These are phyloP conservation scores for Fusarium solani-melongenae DNA, from an alignment of 2,329 filamentous ascomycete species.

Conservation along the genomic window DNA sequence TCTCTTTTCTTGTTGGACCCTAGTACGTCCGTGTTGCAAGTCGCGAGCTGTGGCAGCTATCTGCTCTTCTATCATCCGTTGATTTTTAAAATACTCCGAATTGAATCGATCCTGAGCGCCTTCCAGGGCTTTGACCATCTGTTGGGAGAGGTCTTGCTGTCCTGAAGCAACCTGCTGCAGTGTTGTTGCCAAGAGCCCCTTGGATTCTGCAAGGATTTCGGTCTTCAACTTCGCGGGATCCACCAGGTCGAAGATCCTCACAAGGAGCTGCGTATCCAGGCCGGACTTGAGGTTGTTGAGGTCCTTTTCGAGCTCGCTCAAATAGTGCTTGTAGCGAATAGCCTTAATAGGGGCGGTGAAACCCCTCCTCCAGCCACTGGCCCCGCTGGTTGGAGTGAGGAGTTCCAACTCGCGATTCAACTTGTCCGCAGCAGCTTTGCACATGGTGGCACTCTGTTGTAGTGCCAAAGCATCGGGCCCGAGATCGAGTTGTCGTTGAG, in stretches of 20 bases:
- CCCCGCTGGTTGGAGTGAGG: not conserved
- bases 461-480: not conserved
- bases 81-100: not conserved
- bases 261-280: not conserved
- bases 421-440: not conserved
- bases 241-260: not conserved
- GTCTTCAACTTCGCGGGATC: not conserved
- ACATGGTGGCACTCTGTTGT: not conserved
- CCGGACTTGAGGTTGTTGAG: not conserved
- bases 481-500: not conserved
- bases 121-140: not conserved
- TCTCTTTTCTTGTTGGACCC: not conserved
- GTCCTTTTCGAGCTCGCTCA: not conserved
- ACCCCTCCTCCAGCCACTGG: not conserved
- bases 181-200: not conserved
- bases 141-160: not conserved
- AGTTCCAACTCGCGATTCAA: not conserved
- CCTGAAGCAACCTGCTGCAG: not conserved
- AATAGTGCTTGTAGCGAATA: not conserved
- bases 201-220: not conserved
- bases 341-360: not conserved
- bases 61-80: not conserved
- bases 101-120: not conserved
- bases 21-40: not conserved
- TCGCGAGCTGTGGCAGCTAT: not conserved